Evolutionary conservation across 2,329 filamentous ascomycete species (phyloP), one percentile per base, ranked within the genome.

Genomic region (Chaetomium globosum): DNA sequence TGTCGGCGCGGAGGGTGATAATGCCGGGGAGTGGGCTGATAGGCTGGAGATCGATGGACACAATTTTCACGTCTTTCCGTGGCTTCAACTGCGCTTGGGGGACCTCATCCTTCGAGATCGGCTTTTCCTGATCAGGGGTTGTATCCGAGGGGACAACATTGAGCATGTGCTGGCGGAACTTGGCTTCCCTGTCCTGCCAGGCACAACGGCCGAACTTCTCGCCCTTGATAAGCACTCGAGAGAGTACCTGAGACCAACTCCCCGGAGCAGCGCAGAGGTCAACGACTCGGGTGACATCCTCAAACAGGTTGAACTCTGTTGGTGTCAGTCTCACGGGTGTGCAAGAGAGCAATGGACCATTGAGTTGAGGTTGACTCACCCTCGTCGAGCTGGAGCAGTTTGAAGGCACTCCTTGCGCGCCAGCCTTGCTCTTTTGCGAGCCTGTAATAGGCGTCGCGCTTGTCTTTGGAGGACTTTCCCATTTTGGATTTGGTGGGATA

Each of bases 361-460:
- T 7, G 39, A n/a, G n/a, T 31, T 23, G 10, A 10, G 36, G 30
- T 55, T 33, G 43, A 66, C 73, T 66, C 65, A 87, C 87, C 87
- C 80, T 89, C 93, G 76, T 99, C 93, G 28, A 99, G 87, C 78
- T 99, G 95, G 13, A 99, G 87, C 28, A 99, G 86, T 79, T 99
- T 99, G 82, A 97, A 99, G 9, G 95, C 95, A 71, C 93, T 97
- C 65, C 95, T 87, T 31, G 95, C 95, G 43, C 95, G 91, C 94
- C 95, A 99, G 69, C 96, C 96, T 82, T 99, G 95, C 78, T 99
- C 95, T 80, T 99, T 99, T 21, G 95, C 95, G 9, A 99, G 90
- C 61, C 95, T 87, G 75, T 99, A 99, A 80, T 99, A 99, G 54
- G 93, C 93, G 77, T 99, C 95, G 61, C 95, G 91, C 80, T 99